Evolutionary conservation across 225 moss, liverwort and hornwort genomes (phyloP), one percentile per base, ranked within the genome.

Genomic region (Pseudoscleropodium purum): DNA sequence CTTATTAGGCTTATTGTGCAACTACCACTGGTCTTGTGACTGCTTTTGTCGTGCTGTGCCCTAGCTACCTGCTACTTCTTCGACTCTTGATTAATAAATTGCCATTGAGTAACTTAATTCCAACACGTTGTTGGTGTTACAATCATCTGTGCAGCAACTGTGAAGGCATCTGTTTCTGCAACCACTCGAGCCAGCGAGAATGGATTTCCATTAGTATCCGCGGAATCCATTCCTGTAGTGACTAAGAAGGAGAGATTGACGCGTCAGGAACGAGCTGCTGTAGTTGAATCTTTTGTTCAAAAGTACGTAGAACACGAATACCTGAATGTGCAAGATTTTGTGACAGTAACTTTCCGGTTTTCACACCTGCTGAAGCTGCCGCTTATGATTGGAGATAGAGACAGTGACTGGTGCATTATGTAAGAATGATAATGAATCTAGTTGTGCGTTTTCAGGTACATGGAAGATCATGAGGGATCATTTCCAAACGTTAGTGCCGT

Each of bases 191-290:
- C 85, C 64, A 92, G 86, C 79, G 87, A 83, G 51, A 87, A 87
- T 81, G 91, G 91, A 59, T 61, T 73, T 86, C 65, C 92, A 60
- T 88, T 88, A 81, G 92, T 89, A 69, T 81, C 93, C 69, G 94
- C 92, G 68, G 93, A 92, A 39, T 56, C 87, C 41, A 84, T 61
- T 75, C 85, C 90, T 29, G 89, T 88, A 66, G 85, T 85, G 76
- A 81, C 17, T 79, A 92, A 90, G 90, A 94, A 60, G 87, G 94
- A 92, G 83, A 93, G 94, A 82, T 86, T 94, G 89, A 89, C 94
- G 57, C 91, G 94, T 68, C 90, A 92, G 89, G 94, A 93, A 84
- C 91, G 94, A 90, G 84, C 94, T 87, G 93, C 93, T 81, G 85
- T 94, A 29, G 86, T 94, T 65, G 94, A 93, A 88, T 91, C 92